Conservation (phyloP, 345 rosid genomes). For the Combretum micranthum region DNA sequence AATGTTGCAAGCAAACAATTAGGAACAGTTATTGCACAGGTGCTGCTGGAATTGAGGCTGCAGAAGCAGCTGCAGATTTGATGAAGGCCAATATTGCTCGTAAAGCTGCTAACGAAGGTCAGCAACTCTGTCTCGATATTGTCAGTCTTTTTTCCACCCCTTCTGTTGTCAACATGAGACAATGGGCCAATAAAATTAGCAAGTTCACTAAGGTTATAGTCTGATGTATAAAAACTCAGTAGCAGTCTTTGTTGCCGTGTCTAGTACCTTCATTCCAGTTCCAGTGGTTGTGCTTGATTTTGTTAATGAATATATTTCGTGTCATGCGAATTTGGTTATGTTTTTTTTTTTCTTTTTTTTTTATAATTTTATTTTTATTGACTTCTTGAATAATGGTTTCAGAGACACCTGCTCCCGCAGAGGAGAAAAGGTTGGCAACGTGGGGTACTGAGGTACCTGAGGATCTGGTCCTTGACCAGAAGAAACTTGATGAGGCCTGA, state of each 20-base stretch:
- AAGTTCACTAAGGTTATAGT: too few species aligned
- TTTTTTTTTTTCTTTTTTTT: too few species aligned
- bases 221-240: too few species aligned
- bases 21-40: slow-evolving; percentile 82
- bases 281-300: too few species aligned
- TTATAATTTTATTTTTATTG: background rate
- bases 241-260: too few species aligned
- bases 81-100: slow-evolving; percentile 68
- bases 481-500: slow-evolving; percentile 55
- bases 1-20: slow-evolving; percentile 66
- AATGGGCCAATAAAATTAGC: too few species aligned
- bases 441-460: slow-evolving; percentile 83
- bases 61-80: slow-evolving; percentile 56
- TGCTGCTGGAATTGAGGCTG: slow-evolving; percentile 73
- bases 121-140: background rate
- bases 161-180: too few species aligned
- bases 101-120: slow-evolving; percentile 46
- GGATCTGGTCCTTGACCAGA: slow-evolving; percentile 56
- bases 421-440: slow-evolving; percentile 58
- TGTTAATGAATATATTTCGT: too few species aligned
- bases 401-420: slow-evolving; percentile 36
- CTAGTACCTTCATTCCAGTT: too few species aligned
- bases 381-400: slow-evolving; percentile 2
- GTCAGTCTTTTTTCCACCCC: too few species aligned
- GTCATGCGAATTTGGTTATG: background rate